Base-by-base conservation (phyloP, 139 green algal genomes). In the Ettlia oleoabundans region DNA sequence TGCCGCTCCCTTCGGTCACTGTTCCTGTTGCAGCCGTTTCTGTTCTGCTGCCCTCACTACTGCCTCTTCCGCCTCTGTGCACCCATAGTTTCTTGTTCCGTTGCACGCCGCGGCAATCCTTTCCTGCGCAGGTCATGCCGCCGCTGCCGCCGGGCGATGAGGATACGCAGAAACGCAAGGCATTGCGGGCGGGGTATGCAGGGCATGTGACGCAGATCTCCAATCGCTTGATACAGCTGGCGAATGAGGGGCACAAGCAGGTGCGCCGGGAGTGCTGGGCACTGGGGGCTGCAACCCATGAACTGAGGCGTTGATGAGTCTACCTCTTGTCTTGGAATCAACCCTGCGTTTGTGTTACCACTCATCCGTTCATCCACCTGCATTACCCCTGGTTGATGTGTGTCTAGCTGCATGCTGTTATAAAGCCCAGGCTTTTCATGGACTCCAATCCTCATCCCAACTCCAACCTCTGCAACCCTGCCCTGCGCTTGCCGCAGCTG, bases 181-280 rank as follows among this genome's bases (percentile, higher is more conserved):
- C 88, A 10, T 69, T 97, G 79, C 80, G 93, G 0, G 94, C 93
- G 0, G 95, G 95, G 0, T 98, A 98, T 84, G 71, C 92, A 32
- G 95, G 95, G 4, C 95, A 98, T 75, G 68, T 97, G 30, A 98
- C 93, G 1, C 87, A 92, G 35, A 87, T 98, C 10, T 90, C 82
- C 62, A 94, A 91, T 64, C 76, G 77, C 42, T 76, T 93, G 71
- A 35, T 85, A 37, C 61, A 61, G 28, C 2, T 82, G 47, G 81
- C 81, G 1, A 64, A 64, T 13, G 66, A 84, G 18, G 51, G 73
- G 6, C 53, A 69, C 28, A 13, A 58, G 51, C 66, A 77, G 66
- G 78, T 77, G 55, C 3, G 65, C 26, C 6, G 62, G 30, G 26
- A 18, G 13, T 30, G n/a, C n/a, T n/a, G n/a, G n/a, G n/a, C n/a